These are phyloP conservation scores for Paspalum vaginatum DNA, from an alignment of 176 grass and related monocot genomes.

Conservation along the genomic window DNA sequence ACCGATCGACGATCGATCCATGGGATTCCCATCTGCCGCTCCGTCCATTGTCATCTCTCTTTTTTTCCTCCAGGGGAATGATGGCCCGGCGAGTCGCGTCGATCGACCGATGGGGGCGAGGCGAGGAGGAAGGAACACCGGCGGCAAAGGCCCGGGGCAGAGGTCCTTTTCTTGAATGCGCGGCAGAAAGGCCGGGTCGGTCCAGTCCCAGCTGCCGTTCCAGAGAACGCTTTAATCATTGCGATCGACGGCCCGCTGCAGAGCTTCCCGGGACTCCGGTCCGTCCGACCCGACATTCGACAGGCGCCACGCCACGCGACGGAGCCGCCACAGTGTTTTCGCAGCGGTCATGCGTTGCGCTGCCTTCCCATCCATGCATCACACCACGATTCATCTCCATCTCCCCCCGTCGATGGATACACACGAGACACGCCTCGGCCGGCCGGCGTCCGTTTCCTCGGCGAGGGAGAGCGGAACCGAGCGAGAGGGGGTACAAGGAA, in stretches of 20 bases:
- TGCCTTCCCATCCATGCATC: background rate
- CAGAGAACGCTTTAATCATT: conserved; percentile 75
- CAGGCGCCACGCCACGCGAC: conserved; percentile 51
- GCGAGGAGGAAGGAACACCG: background rate
- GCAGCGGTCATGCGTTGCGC: conserved; percentile 25
- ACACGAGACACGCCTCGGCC: background rate
- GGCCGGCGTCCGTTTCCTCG: conserved; percentile 9
- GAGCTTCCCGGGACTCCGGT: conserved; percentile 34
- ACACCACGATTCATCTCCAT: no score
- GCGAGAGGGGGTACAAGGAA: conserved; percentile 44
- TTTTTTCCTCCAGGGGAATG: conserved; percentile 18
- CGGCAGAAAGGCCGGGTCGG: conserved; percentile 42
- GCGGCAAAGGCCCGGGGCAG: background rate
- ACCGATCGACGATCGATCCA: conserved; percentile 2
- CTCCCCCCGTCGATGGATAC: background rate
- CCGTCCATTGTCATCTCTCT: background rate
- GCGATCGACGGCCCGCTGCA: conserved; percentile 52
- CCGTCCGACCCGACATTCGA: conserved; percentile 51
- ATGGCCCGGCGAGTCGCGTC: conserved; percentile 25
- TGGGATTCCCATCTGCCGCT: conserved; percentile 14
- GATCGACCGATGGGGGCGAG: background rate
- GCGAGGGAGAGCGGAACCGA: background rate
- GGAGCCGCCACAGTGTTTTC: conserved; percentile 25
- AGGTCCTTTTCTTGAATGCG: conserved; percentile 32
- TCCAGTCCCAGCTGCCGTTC: conserved; percentile 55